Evolutionary conservation across 345 rosid species (phyloP).

Genomic region (Salix suchowensis): DNA sequence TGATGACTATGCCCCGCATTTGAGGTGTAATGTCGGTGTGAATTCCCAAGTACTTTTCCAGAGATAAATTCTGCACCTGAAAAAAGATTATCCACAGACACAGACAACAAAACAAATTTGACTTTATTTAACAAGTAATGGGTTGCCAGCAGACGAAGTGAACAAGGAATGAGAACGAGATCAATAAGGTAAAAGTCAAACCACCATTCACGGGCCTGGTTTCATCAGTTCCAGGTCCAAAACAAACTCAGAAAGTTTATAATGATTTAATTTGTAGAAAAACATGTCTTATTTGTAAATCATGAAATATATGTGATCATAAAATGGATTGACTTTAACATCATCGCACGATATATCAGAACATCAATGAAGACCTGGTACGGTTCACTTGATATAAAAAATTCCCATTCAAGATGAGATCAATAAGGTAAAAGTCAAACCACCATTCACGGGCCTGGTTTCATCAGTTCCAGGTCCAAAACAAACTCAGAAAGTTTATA

Average conservation of each 20-base stretch:
- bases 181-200: neutral
- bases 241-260: neutral
- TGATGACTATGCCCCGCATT: slow-evolving; percentile 83
- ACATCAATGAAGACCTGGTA: neutral
- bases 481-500: too few relatives aligned
- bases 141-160: neutral
- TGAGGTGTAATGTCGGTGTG: slow-evolving; percentile 59
- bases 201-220: neutral
- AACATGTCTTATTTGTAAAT: neutral
- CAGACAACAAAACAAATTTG: neutral
- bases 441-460: neutral
- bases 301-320: neutral
- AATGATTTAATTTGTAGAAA: neutral
- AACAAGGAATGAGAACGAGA: neutral
- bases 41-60: slow-evolving; percentile 54
- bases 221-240: neutral
- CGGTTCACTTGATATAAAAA: neutral
- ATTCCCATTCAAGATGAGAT: neutral
- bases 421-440: neutral
- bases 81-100: neutral
- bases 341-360: neutral
- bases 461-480: neutral
- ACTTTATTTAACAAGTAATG: neutral
- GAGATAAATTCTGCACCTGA: slow-evolving; percentile 57
- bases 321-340: neutral